These are phyloP conservation scores for Globisporangium takayamanum DNA, from an alignment of 352 stramenopile species.

Conservation along the genomic window DNA sequence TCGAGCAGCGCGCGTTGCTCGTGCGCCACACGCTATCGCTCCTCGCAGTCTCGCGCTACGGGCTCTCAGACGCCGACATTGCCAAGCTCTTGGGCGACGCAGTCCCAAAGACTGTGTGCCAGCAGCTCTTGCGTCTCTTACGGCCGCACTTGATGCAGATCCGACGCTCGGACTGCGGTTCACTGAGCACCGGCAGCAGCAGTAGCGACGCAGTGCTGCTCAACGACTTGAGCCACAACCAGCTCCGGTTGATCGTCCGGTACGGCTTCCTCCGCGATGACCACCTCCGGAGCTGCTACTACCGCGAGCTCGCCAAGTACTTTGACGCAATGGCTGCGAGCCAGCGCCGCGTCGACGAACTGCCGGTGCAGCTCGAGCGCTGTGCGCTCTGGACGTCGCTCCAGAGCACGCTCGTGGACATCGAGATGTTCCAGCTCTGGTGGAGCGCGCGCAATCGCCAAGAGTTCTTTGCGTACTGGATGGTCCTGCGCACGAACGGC, in stretches of 20 bases:
- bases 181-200: neutral
- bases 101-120: constrained; percentile 30
- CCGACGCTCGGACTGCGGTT: constrained; percentile 38
- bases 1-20: constrained; percentile 68
- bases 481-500: constrained; percentile 51
- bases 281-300: constrained; percentile 60
- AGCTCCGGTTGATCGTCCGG: constrained; percentile 54
- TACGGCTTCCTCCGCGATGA: constrained; percentile 71
- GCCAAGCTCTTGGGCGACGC: constrained; percentile 44
- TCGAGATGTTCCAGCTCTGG: constrained; percentile 85
- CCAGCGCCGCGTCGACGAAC: constrained; percentile 70
- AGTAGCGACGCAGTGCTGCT: constrained; percentile 30
- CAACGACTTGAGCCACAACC: constrained; percentile 76
- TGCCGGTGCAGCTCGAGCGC: constrained; percentile 74
- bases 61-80: constrained; percentile 60
- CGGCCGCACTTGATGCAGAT: constrained; percentile 72
- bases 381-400: constrained; percentile 62
- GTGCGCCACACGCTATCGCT: constrained; percentile 70
- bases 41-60: constrained; percentile 60
- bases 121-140: constrained; percentile 44
- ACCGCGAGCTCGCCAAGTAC: constrained; percentile 64
- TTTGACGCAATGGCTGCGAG: constrained; percentile 65
- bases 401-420: constrained; percentile 67
- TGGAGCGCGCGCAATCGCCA: constrained; percentile 75
- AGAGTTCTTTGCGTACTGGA: constrained; percentile 79